Evolutionary conservation across 495 filamentous ascomycete genomes (phyloP).

Genomic region (Tirmania nivea): DNA sequence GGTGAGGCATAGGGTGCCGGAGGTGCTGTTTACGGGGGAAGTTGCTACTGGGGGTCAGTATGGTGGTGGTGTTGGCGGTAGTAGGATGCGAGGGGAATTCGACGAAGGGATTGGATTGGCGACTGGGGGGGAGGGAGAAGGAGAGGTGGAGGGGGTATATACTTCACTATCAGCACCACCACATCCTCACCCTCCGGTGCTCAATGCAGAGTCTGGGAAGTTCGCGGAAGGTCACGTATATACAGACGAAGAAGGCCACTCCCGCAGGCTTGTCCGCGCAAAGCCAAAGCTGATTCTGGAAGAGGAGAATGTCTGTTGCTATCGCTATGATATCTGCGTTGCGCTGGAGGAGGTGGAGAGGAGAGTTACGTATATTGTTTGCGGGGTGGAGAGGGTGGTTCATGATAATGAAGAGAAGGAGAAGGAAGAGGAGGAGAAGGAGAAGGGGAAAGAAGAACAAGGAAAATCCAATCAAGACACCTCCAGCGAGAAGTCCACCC

Average conservation of each 20-base stretch:
- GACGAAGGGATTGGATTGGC: neutral
- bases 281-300: neutral
- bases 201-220: neutral
- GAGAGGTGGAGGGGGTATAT: neutral
- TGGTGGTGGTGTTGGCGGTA: neutral
- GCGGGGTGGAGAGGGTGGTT: neutral
- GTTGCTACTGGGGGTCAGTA: neutral
- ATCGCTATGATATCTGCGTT: slow-evolving; percentile 5
- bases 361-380: slow-evolving; percentile 4
- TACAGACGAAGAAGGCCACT: neutral
- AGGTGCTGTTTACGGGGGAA: neutral
- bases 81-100: neutral
- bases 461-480: neutral
- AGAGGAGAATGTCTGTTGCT: slow-evolving; percentile 1
- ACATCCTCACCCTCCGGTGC: neutral
- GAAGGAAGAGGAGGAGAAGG: neutral
- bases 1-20: neutral
- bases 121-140: neutral
- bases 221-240: neutral
- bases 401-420: neutral
- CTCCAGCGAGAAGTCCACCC: neutral
- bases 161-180: neutral
- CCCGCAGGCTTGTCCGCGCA: neutral
- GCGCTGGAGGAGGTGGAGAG: slow-evolving; percentile 3
- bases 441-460: neutral